phyloP scores from a whole-genome alignment of 1,139 yeast species.

The Petasospora fabianii region DNA sequence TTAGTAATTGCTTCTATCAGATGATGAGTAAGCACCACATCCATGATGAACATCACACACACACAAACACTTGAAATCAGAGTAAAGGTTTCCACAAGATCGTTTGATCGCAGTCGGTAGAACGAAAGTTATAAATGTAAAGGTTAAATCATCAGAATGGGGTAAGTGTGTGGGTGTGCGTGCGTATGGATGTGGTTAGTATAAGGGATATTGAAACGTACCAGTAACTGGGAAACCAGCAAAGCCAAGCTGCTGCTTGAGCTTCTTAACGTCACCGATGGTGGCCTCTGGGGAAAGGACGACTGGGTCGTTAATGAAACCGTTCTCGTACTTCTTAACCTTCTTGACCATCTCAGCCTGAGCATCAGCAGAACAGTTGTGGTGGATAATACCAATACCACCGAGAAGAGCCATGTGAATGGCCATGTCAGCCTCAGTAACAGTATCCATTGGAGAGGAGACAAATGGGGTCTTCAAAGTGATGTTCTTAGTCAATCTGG shows the following conservation, averaged over 20 bases:
- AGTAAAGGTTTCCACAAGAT: slow-evolving; percentile 79
- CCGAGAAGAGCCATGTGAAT: slow-evolving; percentile 98
- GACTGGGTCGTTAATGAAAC: slow-evolving; percentile 92
- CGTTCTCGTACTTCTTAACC: slow-evolving; percentile 96
- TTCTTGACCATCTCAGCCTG: slow-evolving; percentile 98
- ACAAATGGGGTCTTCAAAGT: slow-evolving; percentile 90
- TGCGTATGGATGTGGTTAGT: slow-evolving; percentile 4
- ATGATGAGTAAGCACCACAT: slow-evolving; percentile 3
- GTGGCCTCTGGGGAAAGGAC: slow-evolving; percentile 74
- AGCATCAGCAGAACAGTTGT: slow-evolving; percentile 93
- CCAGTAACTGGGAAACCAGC: slow-evolving; percentile 99
- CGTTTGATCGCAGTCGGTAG: slow-evolving; percentile 98
- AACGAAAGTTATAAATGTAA: slow-evolving; percentile 91
- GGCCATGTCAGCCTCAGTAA: slow-evolving; percentile 96
- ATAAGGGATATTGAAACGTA: slow-evolving; percentile 47
- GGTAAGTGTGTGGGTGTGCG: not conserved
- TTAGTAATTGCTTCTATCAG: slow-evolving; percentile 16
- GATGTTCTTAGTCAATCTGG: slow-evolving; percentile 87
- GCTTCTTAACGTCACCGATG: slow-evolving; percentile 73
- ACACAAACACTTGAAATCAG: slow-evolving; percentile 32
- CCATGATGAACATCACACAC: not conserved
- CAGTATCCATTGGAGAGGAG: slow-evolving; percentile 99
- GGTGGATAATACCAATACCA: slow-evolving; percentile 98
- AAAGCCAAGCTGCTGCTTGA: slow-evolving; percentile 77
- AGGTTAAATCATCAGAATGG: slow-evolving; percentile 56